Evolutionary conservation across 129 eudicot genomes (phyloP), one percentile per base, ranked within the genome.

Genomic region (Artemisia tridentata): DNA sequence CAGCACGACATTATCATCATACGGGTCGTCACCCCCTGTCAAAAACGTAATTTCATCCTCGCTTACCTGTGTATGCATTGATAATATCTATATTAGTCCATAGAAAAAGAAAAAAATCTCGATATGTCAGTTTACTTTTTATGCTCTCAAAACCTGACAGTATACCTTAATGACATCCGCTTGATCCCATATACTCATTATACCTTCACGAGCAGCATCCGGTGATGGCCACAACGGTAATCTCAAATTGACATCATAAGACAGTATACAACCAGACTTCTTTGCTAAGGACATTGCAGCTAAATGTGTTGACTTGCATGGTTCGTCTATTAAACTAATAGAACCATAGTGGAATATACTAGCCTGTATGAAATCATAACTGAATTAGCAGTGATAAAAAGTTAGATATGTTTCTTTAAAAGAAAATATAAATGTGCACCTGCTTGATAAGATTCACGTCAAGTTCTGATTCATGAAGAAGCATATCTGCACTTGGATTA

Each of bases 401-500:
- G n/a, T 13, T 11, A 51, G 5, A 15, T 51, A 51, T 15, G n/a
- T 1, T 51, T 51, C 10, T 38, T 38, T 38, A 74, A 59, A 65
- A 55, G 21, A 59, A 21, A 48, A n/a, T 6, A 19, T 47, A 65
- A 78, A 72, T 63, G 25, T 48, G 52, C 11, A 85, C 89, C 86
- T 86, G 64, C 71, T 83, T 72, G 65, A 86, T 75, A 27, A 83
- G 85, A 71, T 80, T 65, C 56, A 67, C 75, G 27, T 86, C 85
- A 47, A 86, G 87, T 72, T 86, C 91, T 12, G 91, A 86, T 80
- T 83, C 88, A 15, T 17, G 83, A 50, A 86, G 76, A 67, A 83
- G 87, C 91, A 86, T 86, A 74, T 86, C 91, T 0, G 91, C 91
- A 75, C 91, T 86, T 5, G 91, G 91, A 50, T 86, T 71, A 23